Base-by-base conservation (phyloP, 1,284 basidiomycete genomes). In the Hypsizygus ulmarius region DNA sequence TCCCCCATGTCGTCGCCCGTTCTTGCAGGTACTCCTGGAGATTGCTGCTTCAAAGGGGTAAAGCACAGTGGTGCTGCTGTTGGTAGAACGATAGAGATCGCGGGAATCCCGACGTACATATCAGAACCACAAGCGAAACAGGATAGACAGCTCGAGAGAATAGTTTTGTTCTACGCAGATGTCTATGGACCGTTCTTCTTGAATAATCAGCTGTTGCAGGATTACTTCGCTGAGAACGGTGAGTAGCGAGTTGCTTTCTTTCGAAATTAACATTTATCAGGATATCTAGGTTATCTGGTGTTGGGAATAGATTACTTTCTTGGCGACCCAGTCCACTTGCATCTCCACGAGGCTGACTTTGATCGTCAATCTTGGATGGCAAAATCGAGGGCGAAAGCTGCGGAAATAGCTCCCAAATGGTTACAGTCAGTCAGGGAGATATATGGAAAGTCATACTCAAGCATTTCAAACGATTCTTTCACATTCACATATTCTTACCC, bases 251-350 rank as follows among this genome's bases (percentile, higher is more conserved):
- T n/a, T 30, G 19, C 45, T 30, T 15, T 25, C 12, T 9, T 7
- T 41, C 36, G n/a, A 15, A n/a, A 16, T 25, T 11, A 8, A 3
- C 21, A 1, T 16, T 11, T 11, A 18, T 5, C 48, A 25, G 14
- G n/a, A 19, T 32, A 5, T 34, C 2, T 44, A 81, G 79, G 80
- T 0, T 81, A 72, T 59, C 63, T 66, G 38, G 78, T 82, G 1
- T 61, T 79, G 7, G 79, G 77, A 1, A 60, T 74, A 30, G 80
- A 82, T 51, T 82, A 79, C 58, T 78, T 82, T 59, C 70, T 79
- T 51, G 80, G 80, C 5, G 77, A 81, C 49, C 64, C 71, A 6
- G 49, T 79, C 1, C 45, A 65, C 14, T 59, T 70, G n/a, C 63
- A 69, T 39, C n/a, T 36, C 11, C 62, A 64, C 29, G 64, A 73